phyloP scores from a whole-genome alignment of 805 yeast genomes.

The Candida sphagnicola region DNA sequence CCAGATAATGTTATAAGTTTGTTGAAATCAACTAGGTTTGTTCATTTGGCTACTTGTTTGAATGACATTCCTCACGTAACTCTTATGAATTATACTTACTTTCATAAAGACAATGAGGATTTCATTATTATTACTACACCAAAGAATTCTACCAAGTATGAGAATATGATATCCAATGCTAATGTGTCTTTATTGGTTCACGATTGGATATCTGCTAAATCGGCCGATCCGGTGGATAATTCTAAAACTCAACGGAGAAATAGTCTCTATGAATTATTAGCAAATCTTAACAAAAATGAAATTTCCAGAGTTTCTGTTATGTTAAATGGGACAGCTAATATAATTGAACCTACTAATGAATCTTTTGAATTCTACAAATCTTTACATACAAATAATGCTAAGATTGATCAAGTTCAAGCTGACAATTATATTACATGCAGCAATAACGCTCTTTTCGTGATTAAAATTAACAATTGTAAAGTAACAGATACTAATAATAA shows the following conservation, averaged over 20 bases:
- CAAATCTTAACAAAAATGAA: slow-evolving; percentile 75
- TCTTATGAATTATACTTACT: slow-evolving; percentile 84
- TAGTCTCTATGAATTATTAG: slow-evolving; percentile 51
- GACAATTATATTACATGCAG: slow-evolving; percentile 44
- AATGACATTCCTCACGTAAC: slow-evolving; percentile 81
- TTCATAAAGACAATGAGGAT: slow-evolving; percentile 36
- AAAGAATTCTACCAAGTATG: slow-evolving; percentile 66
- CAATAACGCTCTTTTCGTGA: slow-evolving; percentile 61
- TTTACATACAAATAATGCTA: slow-evolving; percentile 57
- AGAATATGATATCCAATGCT: slow-evolving; percentile 67
- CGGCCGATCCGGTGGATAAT: slow-evolving; percentile 11
- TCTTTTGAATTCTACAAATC: slow-evolving; percentile 55
- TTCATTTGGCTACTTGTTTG: slow-evolving; percentile 80
- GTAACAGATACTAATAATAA: slow-evolving; percentile 78
- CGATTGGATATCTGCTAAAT: slow-evolving; percentile 77
- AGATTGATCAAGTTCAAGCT: slow-evolving; percentile 68
- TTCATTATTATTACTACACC: slow-evolving; percentile 71
- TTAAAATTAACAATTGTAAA: slow-evolving; percentile 63
- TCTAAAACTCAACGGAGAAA: slow-evolving; percentile 15
- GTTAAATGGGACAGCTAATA: slow-evolving; percentile 64
- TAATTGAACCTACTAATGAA: slow-evolving; percentile 36
- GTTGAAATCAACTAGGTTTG: slow-evolving; percentile 59
- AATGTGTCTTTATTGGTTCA: slow-evolving; percentile 80
- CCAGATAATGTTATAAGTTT: slow-evolving; percentile 39
- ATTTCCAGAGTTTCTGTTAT: slow-evolving; percentile 80